Base-by-base conservation (phyloP, 148 eudicot genomes). In the Oxyria digyna region DNA sequence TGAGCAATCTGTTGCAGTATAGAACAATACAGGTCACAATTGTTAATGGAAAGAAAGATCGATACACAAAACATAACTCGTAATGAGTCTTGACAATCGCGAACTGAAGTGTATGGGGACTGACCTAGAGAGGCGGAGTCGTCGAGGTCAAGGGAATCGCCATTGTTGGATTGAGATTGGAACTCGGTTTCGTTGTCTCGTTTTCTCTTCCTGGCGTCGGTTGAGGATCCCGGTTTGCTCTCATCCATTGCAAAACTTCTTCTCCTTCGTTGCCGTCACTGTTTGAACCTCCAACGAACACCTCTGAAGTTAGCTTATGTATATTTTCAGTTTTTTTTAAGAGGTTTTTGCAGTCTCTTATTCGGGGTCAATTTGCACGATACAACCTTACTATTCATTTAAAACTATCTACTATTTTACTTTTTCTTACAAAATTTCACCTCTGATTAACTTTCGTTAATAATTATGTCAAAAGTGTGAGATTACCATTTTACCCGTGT, bases 131-230 rank as follows among this genome's bases (percentile, higher is more conserved):
- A 38, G 45, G 12, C 26, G 42, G 27, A 66, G 20, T 41, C 45
- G 33, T 38, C 45, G 69, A 66, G 15, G 26, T 35, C 43, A 20
- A 9, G 26, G n/a, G 69, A 38, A 37, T 3, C 45, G 11, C 15
- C 43, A 23, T 41, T 14, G 69, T 21, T 37, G 69, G 69, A 37
- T 10, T 37, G 27, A 66, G 45, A 41, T 37, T 66, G 26, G 21
- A 37, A 6, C 69, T 66, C 45, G 69, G 14, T 66, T 38, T 2
- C 69, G 17, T 37, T 6, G 69, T 24, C 29, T 66, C 69, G 69
- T 66, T 66, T 66, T 38, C 69, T 66, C 69, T 66, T 66, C 69
- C 37, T 66, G 9, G 65, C n/a, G 65, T 14, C 38, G 65, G 65
- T 31, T 59, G 65, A 59, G 65, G 38, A 59, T 59, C 38, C 65